Evolutionary conservation across 495 filamentous ascomycete genomes (phyloP), one percentile per base, ranked within the genome.

Genomic region (Jackrogersella minutella): DNA sequence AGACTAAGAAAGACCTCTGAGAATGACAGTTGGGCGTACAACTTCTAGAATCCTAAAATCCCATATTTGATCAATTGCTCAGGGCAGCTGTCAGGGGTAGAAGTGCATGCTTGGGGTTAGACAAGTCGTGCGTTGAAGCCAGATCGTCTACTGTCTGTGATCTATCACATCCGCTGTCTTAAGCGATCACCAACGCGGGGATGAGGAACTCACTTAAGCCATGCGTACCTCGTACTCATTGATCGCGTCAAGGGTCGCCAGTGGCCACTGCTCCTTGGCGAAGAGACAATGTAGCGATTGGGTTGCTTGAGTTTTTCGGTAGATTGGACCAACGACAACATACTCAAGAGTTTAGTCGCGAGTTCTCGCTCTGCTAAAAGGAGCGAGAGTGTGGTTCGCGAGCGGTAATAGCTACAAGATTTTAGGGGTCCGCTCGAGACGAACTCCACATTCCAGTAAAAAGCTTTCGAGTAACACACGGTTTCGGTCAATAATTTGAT

Each of bases 401-500:
- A 58, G 33, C 43, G 43, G 14, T 21, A 50, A 19, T 30, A 37
- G 11, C 39, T 19, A 33, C 5, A 31, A 34, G 24, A 14, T 26
- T 24, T 55, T 14, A 1, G 28, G 28, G 16, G 5, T n/a, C 31
- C 31, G 31, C 21, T n/a, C 33, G 21, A 31, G 30, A 28, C 21
- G 13, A 30, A 28, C 44, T 50, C 56, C 44, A 59, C 56, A 59
- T 50, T 53, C 33, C 17, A 22, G 21, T 52, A 11, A 17, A 17
- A 49, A 36, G 17, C 4, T 22, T 24, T 39, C 17, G 3, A n/a
- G 50, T 24, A 24, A 31, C 19, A 34, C 47, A 24, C 6, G 3
- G 7, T 28, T 9, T 46, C 41, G 41, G 41, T 46, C 41, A 46
- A 26, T 11, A 5, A 26, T 5, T 13, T 26, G 26, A 26, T 26